Evolutionary conservation across 768 basidiomycete species (phyloP).

Genomic region (Tylopilus cervinicoccineus): DNA sequence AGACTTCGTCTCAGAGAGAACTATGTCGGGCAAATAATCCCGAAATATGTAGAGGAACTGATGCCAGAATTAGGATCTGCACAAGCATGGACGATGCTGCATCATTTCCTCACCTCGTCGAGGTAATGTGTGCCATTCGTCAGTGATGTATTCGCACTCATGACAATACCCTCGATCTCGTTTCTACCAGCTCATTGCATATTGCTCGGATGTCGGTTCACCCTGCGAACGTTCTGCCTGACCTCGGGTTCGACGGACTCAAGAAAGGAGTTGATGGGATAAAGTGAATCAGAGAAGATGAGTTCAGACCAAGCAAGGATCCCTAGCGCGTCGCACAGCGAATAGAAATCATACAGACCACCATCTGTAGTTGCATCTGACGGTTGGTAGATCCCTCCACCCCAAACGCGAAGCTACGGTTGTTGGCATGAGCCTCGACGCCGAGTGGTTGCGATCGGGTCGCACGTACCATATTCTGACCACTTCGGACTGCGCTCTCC

Average conservation of each 20-base stretch:
- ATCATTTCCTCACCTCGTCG: conserved; percentile 38
- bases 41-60: conserved; percentile 51
- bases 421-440: background rate
- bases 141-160: background rate
- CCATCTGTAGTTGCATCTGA: conserved; percentile 36
- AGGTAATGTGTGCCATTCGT: conserved; percentile 19
- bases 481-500: conserved; percentile 50
- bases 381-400: conserved; percentile 52
- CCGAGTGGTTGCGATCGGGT: background rate
- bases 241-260: conserved; percentile 52
- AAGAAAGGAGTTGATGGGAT: conserved; percentile 52
- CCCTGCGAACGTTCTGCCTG: conserved; percentile 42
- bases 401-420: conserved; percentile 53
- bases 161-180: conserved; percentile 40
- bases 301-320: conserved; percentile 59
- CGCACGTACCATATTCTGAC: conserved; percentile 54
- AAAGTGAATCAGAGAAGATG: conserved; percentile 43
- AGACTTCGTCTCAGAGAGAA: conserved; percentile 46
- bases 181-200: conserved; percentile 58
- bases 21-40: conserved; percentile 45
- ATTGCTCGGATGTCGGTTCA: conserved; percentile 55
- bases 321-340: conserved; percentile 55
- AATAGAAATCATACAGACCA: conserved; percentile 55
- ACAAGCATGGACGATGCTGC: background rate
- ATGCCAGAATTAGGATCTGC: background rate